Evolutionary conservation across 345 rosid genomes (phyloP), one percentile per base, ranked within the genome.

Genomic region (Camelina sativa): DNA sequence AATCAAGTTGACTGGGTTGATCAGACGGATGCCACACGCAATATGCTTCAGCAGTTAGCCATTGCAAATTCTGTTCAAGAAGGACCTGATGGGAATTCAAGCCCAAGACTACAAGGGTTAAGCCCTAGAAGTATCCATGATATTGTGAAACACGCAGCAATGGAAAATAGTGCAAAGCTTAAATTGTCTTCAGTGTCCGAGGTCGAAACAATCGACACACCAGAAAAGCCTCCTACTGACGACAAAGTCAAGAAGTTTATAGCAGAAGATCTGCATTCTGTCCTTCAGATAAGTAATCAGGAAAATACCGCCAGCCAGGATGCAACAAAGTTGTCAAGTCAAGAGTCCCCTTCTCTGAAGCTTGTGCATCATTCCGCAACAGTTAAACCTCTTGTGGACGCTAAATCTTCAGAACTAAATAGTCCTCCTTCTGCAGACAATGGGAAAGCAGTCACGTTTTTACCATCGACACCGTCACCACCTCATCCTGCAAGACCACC

Each of bases 1-100:
- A 91, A 82, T 81, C 83, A 85, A 16, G 91, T 84, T 51, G 98
- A 91, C 74, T 94, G 98, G 95, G 79, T 67, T 77, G 86, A 86
- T 77, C 86, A 86, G 34, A 74, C 95, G 57, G 98, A 88, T 82
- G 90, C 79, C 68, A 93, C 92, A 68, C 80, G 82, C 56, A 85
- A 85, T 80, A 80, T 88, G 84, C 89, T 94, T 81, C 96, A 90
- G 78, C 91, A 91, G 53, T 73, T 88, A 38, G 85, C 84, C 74
- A 84, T 83, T 65, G 82, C 96, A 15, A 86, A 83, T 77, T 51
- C 80, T 67, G 67, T 61, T 69, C 94, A 84, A 11, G 90, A 81
- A 54, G 74, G 43, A 51, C 48, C 76, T n/a, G 86, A 84, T n/a
- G 74, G 60, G 37, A 80, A 75, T 75, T 52, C 66, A 71, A 82